Base-by-base conservation (phyloP, 768 basidiomycete genomes). In the Suillus luteus region DNA sequence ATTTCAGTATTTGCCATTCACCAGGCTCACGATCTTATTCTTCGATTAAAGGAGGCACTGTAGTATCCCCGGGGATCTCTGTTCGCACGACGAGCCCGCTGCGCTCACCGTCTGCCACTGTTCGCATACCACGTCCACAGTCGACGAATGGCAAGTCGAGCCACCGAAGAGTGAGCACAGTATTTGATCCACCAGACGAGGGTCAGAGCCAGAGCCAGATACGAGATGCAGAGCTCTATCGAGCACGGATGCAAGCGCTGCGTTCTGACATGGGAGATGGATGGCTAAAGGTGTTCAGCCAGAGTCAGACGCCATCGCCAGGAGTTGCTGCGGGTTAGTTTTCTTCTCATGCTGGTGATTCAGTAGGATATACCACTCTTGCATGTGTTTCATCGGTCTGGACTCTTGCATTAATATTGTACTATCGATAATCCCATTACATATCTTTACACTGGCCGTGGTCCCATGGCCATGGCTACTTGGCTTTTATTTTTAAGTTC, bases 251-350 rank as follows among this genome's bases (percentile, higher is more conserved):
- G 59, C 94, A 95, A 79, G 88, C 88, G 19, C 70, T 96, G 73
- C 87, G 92, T 74, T 82, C 86, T 64, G 94, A 96, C 70, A 93
- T 95, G 82, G 94, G 94, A 2, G 94, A 95, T 27, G 87, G 88
- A 11, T 96, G 92, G 93, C 70, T 96, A 70, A 91, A 90, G 74
- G 92, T 95, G 40, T 88, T 91, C 69, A 91, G 86, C 64, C 89
- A 91, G 78, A 86, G 86, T 41, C 82, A 82, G 55, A 66, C 60
- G 3, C 66, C 66, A 35, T 48, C 61, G 10, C 33, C 66, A 17
- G 44, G 62, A 27, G 62, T 63, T 60, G 63, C 62, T 38, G 65
- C 65, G n/a, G 38, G 67, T 38, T 68, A 64, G 40, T 31, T 40
- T 40, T 57, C 51, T 40, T 40, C 10, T 57, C 24, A 41, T 58